Conservation (phyloP, 2,329 filamentous ascomycete genomes). For the Cordyceps militaris region DNA sequence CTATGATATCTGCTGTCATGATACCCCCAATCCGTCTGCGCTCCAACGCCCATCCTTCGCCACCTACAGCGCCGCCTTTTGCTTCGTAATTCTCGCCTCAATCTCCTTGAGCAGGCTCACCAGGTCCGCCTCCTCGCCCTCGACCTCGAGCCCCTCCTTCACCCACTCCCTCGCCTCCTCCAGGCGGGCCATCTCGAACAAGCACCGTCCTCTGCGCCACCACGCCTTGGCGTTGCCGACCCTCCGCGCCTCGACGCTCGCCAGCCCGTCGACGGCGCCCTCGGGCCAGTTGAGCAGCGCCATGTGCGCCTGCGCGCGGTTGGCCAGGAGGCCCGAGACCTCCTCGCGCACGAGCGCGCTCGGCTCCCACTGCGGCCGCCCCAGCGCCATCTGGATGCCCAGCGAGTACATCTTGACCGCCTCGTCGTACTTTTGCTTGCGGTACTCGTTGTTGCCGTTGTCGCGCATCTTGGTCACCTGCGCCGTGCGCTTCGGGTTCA, state of each 20-base stretch:
- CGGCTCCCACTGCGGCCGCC: conserved; percentile 82
- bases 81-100: conserved; percentile 38
- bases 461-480: conserved; percentile 89
- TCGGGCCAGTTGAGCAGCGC: conserved; percentile 74
- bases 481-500: conserved; percentile 86
- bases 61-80: neutral
- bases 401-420: conserved; percentile 76
- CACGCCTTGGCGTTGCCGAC: conserved; percentile 89
- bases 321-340: conserved; percentile 69
- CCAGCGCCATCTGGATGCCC: conserved; percentile 83
- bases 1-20: neutral
- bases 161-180: conserved; percentile 80
- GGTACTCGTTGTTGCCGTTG: conserved; percentile 73
- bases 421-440: conserved; percentile 66
- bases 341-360: conserved; percentile 78
- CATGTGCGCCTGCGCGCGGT: conserved; percentile 88
- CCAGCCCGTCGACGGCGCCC: conserved; percentile 79
- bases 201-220: conserved; percentile 79
- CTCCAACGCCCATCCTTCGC: neutral
- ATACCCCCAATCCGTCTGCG: neutral
- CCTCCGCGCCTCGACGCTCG: conserved; percentile 79
- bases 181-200: conserved; percentile 83
- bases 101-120: conserved; percentile 58
- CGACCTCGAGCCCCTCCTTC: conserved; percentile 69
- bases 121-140: conserved; percentile 62